A percentile compares a stretch with the other conserved stretches of the same genome.
Evolutionary conservation across 73 alveolate genomes (phyloP).

Genomic region (Tetrahymena borealis): DNA sequence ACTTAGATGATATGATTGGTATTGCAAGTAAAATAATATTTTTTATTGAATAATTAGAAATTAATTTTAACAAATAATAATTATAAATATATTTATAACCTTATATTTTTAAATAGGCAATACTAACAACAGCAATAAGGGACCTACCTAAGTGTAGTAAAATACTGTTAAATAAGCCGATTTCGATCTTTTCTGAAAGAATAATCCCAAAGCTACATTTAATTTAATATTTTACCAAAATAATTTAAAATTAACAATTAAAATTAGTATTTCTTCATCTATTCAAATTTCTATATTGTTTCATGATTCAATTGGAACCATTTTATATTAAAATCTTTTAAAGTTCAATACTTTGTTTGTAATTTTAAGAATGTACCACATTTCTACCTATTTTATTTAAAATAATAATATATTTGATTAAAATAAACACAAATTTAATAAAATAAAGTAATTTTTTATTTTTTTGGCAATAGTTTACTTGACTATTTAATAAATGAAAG

Average conservation of each 20-base stretch:
- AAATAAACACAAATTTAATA: too few species aligned
- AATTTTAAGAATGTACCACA: too few species aligned
- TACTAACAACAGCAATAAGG: background rate
- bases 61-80: background rate
- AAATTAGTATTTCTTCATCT: background rate
- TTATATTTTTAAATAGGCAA: background rate
- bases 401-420: too few species aligned
- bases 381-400: too few species aligned
- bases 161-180: background rate
- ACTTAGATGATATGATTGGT: background rate
- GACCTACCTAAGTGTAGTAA: background rate
- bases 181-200: background rate
- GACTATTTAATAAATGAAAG: too few species aligned
- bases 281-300: background rate
- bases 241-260: background rate
- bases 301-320: background rate
- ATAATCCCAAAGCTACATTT: too few species aligned
- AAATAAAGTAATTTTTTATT: too few species aligned
- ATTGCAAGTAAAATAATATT: too few species aligned
- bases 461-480: too few species aligned
- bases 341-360: background rate
- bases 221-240: background rate
- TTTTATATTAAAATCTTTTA: background rate
- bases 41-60: too few species aligned
- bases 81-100: background rate